Evolutionary conservation across 768 basidiomycete genomes (phyloP), one percentile per base, ranked within the genome.

Genomic region (Collybia mongolica): DNA sequence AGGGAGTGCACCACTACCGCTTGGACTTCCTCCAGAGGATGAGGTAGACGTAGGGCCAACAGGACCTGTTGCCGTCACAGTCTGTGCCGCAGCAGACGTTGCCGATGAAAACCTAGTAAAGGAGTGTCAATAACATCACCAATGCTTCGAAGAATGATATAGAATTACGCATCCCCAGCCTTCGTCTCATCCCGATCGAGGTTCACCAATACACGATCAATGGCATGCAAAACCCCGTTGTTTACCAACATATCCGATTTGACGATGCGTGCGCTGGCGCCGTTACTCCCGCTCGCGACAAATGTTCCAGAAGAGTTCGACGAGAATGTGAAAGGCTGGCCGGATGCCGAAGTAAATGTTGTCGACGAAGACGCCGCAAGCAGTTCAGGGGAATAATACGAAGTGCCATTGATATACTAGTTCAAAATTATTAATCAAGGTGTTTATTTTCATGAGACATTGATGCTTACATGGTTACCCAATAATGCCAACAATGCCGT

Each of bases 141-240:
- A 12, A 5, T 7, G 20, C 36, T 8, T 8, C 40, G 12, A 35
- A 36, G 24, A 32, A 42, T 2, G 11, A 45, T 29, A 14, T 18
- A 38, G 19, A 72, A 81, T 61, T 61, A 85, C 82, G 82, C 83
- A 49, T 77, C 73, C 40, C 64, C 71, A 5, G 83, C 85, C 0
- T 72, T 75, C 4, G 56, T 54, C 7, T 70, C 39, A 59, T 85
- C 65, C 2, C 51, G 56, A 6, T 72, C 61, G 3, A 71, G 67
- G 61, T 81, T 74, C 14, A 80, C 37, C 26, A 88, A 70, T 8
- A 84, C 80, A 15, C 66, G 56, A 55, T 84, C 71, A 51, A 86
- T 75, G 37, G 84, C 62, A 61, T 90, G 86, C 7, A 86, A 63
- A 37, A 90, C 89, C 40, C 88, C 88, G 54, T 90, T 90, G 15